phyloP scores from a whole-genome alignment of 2,329 filamentous ascomycete genomes.

The Paraphaeosphaeria sporulosa region DNA sequence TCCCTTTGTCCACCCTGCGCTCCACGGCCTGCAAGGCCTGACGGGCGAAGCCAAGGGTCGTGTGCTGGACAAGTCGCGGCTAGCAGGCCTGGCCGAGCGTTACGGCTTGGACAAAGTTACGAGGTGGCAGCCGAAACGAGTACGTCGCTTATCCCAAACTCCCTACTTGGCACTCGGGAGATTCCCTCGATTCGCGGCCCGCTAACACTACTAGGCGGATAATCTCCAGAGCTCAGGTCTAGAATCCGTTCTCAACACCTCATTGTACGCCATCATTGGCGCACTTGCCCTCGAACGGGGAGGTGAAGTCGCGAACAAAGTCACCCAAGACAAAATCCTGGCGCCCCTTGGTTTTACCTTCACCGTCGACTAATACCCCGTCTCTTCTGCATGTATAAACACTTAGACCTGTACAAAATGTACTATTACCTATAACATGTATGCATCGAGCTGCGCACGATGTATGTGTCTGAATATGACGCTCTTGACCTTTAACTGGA shows the following conservation, averaged over 20 bases:
- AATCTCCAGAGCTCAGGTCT: slow-evolving; percentile 77
- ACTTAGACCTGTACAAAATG: slow-evolving; percentile 12
- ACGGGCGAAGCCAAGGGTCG: slow-evolving; percentile 65
- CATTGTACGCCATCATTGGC: slow-evolving; percentile 85
- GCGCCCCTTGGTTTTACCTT: slow-evolving; percentile 51
- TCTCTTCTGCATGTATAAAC: slow-evolving; percentile 5
- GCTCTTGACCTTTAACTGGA: background rate
- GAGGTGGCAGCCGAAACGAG: slow-evolving; percentile 87
- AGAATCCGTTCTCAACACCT: slow-evolving; percentile 76
- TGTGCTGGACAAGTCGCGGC: slow-evolving; percentile 68
- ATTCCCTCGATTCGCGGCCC: background rate
- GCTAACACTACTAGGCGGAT: slow-evolving; percentile 58
- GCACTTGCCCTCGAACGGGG: slow-evolving; percentile 90
- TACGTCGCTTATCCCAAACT: slow-evolving; percentile 54
- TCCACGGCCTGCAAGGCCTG: slow-evolving; percentile 78
- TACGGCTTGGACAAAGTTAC: slow-evolving; percentile 78
- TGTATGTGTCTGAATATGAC: background rate
- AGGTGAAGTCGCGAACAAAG: slow-evolving; percentile 74
- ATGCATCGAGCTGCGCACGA: background rate
- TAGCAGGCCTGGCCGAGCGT: slow-evolving; percentile 72
- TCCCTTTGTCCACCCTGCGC: slow-evolving; percentile 74
- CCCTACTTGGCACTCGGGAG: slow-evolving; percentile 15
- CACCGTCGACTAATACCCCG: slow-evolving; percentile 14
- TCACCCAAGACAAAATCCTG: slow-evolving; percentile 80
- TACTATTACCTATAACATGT: slow-evolving; percentile 3